These are phyloP conservation scores for Taphrina deformans DNA, from an alignment of 1,139 yeast genomes.

Conservation along the genomic window DNA sequence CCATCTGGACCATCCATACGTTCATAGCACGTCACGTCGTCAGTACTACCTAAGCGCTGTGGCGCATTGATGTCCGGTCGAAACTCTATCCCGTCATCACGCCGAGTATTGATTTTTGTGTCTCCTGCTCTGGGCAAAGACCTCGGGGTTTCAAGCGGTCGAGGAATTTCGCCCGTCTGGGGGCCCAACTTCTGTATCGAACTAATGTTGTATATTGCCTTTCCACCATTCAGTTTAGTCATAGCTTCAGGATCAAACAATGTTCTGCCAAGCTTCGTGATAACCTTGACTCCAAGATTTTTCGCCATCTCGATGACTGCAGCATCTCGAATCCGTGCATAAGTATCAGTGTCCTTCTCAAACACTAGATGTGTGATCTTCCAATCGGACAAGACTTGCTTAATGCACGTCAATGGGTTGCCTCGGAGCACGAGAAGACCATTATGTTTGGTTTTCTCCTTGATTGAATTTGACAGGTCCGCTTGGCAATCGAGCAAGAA, in stretches of 20 bases:
- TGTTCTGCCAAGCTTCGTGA: constrained; percentile 25
- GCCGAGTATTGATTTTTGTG: background rate
- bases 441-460: constrained; percentile 16
- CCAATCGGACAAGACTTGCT: constrained; percentile 21
- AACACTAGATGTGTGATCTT: constrained; percentile 33
- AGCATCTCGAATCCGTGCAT: constrained; percentile 15
- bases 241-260: constrained; percentile 25
- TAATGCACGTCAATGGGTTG: constrained; percentile 17
- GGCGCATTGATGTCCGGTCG: constrained; percentile 24
- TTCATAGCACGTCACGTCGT: constrained; percentile 18
- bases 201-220: constrained; percentile 15
- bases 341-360: constrained; percentile 34
- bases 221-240: constrained; percentile 19
- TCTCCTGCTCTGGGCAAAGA: constrained; percentile 26
- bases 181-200: constrained; percentile 22
- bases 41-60: constrained; percentile 4
- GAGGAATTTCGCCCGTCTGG: constrained; percentile 20
- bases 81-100: constrained; percentile 7
- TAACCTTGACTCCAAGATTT: constrained; percentile 23
- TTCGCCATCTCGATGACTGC: constrained; percentile 17
- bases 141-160: constrained; percentile 17
- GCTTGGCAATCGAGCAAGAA: constrained; percentile 29
- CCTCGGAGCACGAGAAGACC: constrained; percentile 29
- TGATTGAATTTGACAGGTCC: constrained; percentile 17
- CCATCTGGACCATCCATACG: constrained; percentile 31